Base-by-base conservation (phyloP, 2,329 filamentous ascomycete species). In the Talaromyces sp. region DNA sequence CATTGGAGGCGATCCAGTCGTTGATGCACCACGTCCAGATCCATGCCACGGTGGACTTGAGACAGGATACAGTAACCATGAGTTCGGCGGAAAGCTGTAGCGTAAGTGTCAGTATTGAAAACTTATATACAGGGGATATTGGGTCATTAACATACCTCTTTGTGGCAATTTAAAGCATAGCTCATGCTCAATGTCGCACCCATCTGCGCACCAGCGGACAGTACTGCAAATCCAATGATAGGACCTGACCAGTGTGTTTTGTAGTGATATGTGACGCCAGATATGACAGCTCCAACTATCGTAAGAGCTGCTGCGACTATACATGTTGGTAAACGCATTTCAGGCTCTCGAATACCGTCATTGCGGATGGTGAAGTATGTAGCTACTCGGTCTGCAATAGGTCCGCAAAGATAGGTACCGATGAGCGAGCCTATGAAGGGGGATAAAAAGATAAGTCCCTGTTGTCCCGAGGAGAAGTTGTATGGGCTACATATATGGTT, bases 31-130 rank as follows among this genome's bases (percentile, higher is more conserved):
- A 70, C 0, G 68, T 70, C 69, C 72, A 74, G 6, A 72, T 72
- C 73, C 72, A 74, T 1, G 72, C 72, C 35, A 74, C 71, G 1
- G 62, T 49, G 22, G 67, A 69, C 41, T 74, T 72, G 9, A 74
- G 52, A 35, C 68, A 70, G 19, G 72, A 69, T 60, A 74, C 69
- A 0, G 73, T 72, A 8, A 74, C 72, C 72, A 74, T 74, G 2
- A 72, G 57, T 47, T 74, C 73, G 0, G 70, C 72, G 27, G 70
- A 45, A 9, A 45, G 7, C n/a, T 45, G 11, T 10, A 45, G 3
- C 14, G 27, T 10, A 19, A 10, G 11, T 10, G 43, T 45, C 43
- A 45, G 43, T 45, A 27, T 6, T 5, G 27, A 27, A 4, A 27
- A 27, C 1, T 5, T 6, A 27, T 5, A 4, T 27, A 1, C 27